Evolutionary conservation across 139 green algal species (phyloP).

Genomic region (Chlorella vulgaris): DNA sequence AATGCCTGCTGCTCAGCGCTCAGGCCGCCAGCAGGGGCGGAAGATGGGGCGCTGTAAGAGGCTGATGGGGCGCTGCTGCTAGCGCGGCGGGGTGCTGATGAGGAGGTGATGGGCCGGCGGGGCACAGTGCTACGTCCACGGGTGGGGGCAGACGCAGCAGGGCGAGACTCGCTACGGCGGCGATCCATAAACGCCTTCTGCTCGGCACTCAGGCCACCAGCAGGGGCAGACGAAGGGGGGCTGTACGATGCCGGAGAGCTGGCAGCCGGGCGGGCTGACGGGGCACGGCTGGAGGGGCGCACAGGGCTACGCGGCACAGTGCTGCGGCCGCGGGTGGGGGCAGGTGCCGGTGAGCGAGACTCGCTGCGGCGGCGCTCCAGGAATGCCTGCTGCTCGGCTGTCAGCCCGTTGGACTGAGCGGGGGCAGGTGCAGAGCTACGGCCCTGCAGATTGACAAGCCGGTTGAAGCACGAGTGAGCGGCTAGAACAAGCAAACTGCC

Average conservation of each 20-base stretch:
- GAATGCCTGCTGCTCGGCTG: no score
- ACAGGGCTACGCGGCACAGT: no score
- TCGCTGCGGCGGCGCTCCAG: no score
- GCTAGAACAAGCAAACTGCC: no score
- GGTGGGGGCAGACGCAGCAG: neutral
- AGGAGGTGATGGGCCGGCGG: neutral
- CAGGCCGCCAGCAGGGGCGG: neutral
- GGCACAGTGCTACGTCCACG: neutral
- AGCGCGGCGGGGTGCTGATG: neutral
- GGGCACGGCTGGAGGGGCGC: no score
- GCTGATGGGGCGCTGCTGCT: neutral
- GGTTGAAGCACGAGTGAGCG: no score
- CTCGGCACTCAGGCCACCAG: conserved; percentile 1
- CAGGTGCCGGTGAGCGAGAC: no score
- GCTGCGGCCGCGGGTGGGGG: no score
- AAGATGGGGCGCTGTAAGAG: neutral
- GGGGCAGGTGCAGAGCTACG: no score
- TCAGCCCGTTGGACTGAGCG: no score
- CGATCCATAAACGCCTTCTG: neutral
- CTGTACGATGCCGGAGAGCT: neutral
- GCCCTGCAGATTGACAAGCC: neutral
- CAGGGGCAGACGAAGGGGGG: neutral
- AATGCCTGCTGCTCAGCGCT: no score
- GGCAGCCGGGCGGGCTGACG: neutral
- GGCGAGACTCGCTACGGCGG: neutral